Evolutionary conservation across 2,329 filamentous ascomycete species (phyloP).

Genomic region (Beauveria australis): DNA sequence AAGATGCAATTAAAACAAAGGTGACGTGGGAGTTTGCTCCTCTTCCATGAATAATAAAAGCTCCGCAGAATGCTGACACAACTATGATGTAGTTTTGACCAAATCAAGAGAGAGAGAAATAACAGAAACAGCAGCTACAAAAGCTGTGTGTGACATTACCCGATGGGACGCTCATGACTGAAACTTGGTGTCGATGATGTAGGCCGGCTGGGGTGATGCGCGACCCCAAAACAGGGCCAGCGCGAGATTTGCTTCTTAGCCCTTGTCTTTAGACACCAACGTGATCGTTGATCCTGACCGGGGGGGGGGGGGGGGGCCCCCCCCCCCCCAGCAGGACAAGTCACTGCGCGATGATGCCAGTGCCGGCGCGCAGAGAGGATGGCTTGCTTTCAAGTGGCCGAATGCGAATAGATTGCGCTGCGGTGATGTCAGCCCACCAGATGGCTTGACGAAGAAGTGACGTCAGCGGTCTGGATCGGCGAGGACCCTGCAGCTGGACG

Average conservation of each 20-base stretch:
- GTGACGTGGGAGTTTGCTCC: neutral
- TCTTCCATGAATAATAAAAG: neutral
- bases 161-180: neutral
- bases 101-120: neutral
- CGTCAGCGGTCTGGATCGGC: conserved; percentile 18
- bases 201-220: neutral
- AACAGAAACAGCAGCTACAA: neutral
- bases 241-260: neutral
- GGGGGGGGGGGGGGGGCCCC: neutral
- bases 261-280: neutral
- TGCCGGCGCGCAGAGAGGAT: neutral
- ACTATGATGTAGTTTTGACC: neutral
- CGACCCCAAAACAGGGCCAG: neutral
- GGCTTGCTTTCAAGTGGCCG: neutral
- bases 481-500: conserved; percentile 10
- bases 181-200: conserved; percentile 5
- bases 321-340: conserved; percentile 1
- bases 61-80: conserved; percentile 3
- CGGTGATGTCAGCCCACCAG: conserved; percentile 19
- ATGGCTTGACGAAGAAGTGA: conserved; percentile 16
- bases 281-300: neutral
- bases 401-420: conserved; percentile 2
- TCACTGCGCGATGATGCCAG: conserved; percentile 8
- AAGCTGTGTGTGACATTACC: neutral
- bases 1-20: neutral